Conservation (phyloP, 495 filamentous ascomycete species). For the Margaritispora aquatica region DNA sequence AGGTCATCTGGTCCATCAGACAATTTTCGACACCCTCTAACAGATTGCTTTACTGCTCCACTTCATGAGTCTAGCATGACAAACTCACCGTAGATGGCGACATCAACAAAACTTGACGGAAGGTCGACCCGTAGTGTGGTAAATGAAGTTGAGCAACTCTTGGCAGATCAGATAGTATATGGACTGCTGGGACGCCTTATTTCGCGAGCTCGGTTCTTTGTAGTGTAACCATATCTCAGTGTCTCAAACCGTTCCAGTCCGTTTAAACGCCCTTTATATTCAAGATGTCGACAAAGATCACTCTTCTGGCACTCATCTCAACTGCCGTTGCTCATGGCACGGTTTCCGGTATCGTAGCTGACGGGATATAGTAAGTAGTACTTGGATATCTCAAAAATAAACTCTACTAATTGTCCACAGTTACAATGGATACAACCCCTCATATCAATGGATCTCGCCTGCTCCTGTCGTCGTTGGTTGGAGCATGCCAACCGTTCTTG, state of each 20-base stretch:
- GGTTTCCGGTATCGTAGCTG: constrained; percentile 50
- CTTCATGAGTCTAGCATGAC: neutral
- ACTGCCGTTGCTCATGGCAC: constrained; percentile 49
- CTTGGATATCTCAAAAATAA: no score
- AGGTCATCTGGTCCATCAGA: neutral
- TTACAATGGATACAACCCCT: constrained; percentile 31
- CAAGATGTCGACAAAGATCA: neutral
- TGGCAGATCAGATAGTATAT: neutral
- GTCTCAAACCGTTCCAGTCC: no score
- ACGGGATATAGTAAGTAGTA: constrained; percentile 47
- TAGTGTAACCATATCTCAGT: no score
- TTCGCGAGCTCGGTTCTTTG: no score
- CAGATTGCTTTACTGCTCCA: neutral
- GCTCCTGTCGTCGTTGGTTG: constrained; percentile 51
- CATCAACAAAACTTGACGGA: neutral
- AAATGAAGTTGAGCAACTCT: neutral
- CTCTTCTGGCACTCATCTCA: constrained; percentile 30
- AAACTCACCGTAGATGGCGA: no score
- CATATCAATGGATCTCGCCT: constrained; percentile 28
- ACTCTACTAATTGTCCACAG: neutral
- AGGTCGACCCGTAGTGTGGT: neutral
- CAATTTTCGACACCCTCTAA: neutral
- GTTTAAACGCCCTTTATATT: neutral
- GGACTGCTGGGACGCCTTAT: neutral
- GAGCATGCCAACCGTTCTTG: constrained; percentile 42